These are phyloP conservation scores for Trichaptum fuscoviolaceum DNA, from an alignment of 768 basidiomycete species.

Conservation along the genomic window DNA sequence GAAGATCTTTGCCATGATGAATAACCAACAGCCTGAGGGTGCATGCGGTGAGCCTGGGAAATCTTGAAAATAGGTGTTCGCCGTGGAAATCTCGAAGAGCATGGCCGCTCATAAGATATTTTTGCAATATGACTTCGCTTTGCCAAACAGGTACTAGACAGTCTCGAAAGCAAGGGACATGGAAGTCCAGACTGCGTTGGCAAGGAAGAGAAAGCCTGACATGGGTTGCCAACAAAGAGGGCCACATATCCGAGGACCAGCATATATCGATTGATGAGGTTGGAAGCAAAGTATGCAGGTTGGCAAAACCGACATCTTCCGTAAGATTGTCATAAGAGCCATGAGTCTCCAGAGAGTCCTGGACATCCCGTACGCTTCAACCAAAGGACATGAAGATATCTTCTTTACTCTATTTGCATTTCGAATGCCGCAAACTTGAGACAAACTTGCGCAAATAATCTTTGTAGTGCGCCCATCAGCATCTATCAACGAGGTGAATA, in stretches of 20 bases:
- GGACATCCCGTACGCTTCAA: neutral
- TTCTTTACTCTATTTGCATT: neutral
- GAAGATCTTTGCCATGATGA: neutral
- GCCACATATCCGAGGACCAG: neutral
- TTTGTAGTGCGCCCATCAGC: neutral
- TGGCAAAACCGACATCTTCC: neutral
- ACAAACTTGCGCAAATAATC: neutral
- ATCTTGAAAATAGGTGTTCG: neutral
- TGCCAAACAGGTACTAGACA: neutral
- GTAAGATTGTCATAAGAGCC: neutral
- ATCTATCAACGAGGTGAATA: neutral
- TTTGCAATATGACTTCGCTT: neutral
- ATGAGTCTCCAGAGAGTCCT: neutral
- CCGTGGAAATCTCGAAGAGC: neutral
- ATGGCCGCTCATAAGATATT: neutral
- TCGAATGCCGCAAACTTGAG: neutral
- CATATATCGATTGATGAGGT: neutral
- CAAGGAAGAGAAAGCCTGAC: neutral
- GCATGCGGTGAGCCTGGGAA: neutral
- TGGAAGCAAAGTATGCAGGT: neutral
- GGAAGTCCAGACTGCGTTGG: neutral
- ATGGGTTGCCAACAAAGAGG: neutral
- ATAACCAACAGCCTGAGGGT: neutral
- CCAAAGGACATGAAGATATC: neutral
- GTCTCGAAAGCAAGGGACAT: neutral